Percentiles rank a stretch among this genome's conserved stretches.
Conservation (phyloP, 2,329 filamentous ascomycete species). For the Botrytis elliptica region DNA sequence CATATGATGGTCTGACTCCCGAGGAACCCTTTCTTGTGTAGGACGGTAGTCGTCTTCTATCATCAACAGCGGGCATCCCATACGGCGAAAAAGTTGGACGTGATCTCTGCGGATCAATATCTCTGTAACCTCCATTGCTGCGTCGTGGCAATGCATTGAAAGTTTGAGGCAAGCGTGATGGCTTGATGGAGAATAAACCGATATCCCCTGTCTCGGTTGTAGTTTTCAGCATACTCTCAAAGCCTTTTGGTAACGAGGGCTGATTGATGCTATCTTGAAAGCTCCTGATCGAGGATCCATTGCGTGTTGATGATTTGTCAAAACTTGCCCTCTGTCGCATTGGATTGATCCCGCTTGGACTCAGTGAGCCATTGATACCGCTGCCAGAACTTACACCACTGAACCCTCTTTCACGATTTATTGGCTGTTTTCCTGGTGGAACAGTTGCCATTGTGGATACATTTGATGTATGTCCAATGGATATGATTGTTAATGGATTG, state of each 20-base stretch:
- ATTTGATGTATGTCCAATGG: conserved; percentile 17
- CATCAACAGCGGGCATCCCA: conserved; percentile 41
- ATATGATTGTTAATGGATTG: conserved; percentile 15
- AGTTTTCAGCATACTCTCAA: conserved; percentile 65
- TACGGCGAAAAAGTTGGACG: conserved; percentile 31
- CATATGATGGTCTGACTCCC: conserved; percentile 57
- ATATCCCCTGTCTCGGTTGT: conserved; percentile 67
- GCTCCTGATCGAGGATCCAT: conserved; percentile 45
- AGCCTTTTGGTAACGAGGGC: conserved; percentile 50
- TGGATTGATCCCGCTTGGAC: conserved; percentile 15
- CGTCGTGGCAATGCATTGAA: conserved; percentile 31
- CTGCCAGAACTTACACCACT: conserved; percentile 4
- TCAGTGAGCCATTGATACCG: not conserved
- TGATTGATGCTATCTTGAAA: conserved; percentile 41
- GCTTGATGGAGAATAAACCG: conserved; percentile 57
- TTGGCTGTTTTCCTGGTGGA: conserved; percentile 22
- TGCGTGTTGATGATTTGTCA: conserved; percentile 23
- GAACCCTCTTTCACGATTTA: conserved; percentile 7
- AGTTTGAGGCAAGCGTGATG: conserved; percentile 38
- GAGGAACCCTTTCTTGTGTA: conserved; percentile 50
- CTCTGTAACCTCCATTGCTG: conserved; percentile 23
- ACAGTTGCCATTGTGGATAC: conserved; percentile 32
- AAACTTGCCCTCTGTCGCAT: conserved; percentile 27
- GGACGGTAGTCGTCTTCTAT: conserved; percentile 48
- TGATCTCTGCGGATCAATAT: conserved; percentile 27